phyloP scores from a whole-genome alignment of 1,284 basidiomycete species.

The Trametes polyzona region DNA sequence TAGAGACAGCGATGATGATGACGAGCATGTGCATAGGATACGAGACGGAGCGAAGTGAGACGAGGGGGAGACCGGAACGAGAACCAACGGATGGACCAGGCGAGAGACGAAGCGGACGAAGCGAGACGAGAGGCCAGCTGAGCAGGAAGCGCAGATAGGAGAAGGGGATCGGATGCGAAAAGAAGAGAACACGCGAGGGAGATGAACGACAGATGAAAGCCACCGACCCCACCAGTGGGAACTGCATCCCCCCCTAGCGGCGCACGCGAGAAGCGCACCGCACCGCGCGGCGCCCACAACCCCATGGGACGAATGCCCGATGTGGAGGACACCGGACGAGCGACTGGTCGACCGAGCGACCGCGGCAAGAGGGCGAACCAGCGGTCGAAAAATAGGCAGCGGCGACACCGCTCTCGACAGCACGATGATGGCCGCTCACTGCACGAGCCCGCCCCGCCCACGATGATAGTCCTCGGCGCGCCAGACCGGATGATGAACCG shows the following conservation, averaged over 20 bases:
- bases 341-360: not conserved
- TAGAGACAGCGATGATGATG: not conserved
- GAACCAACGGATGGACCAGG: not conserved
- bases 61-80: not conserved
- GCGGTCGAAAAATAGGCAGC: not conserved
- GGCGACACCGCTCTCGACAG: not conserved
- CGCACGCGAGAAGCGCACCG: not conserved
- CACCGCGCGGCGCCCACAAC: conserved; percentile 5
- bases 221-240: not conserved
- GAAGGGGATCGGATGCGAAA: not conserved
- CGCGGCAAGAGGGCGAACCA: not conserved
- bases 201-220: not conserved
- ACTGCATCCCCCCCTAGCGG: not conserved
- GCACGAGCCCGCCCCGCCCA: conserved; percentile 18
- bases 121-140: not conserved
- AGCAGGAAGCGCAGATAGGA: not conserved
- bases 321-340: not conserved
- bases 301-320: not conserved
- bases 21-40: conserved; percentile 4
- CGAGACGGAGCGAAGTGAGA: not conserved
- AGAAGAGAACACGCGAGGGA: not conserved
- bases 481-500: conserved; percentile 9
- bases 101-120: too few species aligned
- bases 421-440: too few species aligned
- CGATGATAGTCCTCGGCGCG: conserved; percentile 13